phyloP scores from a whole-genome alignment of 176 grass and related monocot species.

The Triticum urartu region DNA sequence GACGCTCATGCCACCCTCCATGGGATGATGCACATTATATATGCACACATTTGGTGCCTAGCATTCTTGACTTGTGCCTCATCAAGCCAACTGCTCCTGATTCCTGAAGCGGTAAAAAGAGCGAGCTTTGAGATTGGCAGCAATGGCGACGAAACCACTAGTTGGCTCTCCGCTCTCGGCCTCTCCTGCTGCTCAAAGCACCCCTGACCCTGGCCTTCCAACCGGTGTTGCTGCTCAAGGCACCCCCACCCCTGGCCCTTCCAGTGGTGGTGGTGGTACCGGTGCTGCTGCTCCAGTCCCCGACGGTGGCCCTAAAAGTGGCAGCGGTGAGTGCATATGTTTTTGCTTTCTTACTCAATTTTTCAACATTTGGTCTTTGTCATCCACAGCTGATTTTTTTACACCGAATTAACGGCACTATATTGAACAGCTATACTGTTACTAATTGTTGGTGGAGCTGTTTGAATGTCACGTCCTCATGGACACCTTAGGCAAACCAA shows the following conservation, averaged over 20 bases:
- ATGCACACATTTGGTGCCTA: background rate
- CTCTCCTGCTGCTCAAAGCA: constrained; percentile 2
- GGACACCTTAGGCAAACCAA: too few relatives aligned
- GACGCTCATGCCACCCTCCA: background rate
- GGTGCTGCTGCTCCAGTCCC: background rate
- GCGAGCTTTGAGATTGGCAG: background rate
- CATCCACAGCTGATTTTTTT: background rate
- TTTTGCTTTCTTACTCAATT: background rate
- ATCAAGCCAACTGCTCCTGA: background rate
- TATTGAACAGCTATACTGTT: too few relatives aligned
- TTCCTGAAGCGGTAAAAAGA: background rate
- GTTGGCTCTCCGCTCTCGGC: background rate
- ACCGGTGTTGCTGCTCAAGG: background rate
- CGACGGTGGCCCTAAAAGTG: background rate
- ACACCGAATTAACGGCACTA: too few relatives aligned
- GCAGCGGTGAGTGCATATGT: background rate
- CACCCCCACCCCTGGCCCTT: background rate
- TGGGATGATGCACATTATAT: background rate
- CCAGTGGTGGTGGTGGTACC: background rate
- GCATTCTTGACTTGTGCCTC: background rate
- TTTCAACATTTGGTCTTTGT: background rate
- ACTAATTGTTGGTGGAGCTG: too few relatives aligned
- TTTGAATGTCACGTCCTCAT: too few relatives aligned
- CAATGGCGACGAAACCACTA: background rate
- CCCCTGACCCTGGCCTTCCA: background rate